Conservation (phyloP, 2,329 filamentous ascomycete species). For the Botrytis galanthina region DNA sequence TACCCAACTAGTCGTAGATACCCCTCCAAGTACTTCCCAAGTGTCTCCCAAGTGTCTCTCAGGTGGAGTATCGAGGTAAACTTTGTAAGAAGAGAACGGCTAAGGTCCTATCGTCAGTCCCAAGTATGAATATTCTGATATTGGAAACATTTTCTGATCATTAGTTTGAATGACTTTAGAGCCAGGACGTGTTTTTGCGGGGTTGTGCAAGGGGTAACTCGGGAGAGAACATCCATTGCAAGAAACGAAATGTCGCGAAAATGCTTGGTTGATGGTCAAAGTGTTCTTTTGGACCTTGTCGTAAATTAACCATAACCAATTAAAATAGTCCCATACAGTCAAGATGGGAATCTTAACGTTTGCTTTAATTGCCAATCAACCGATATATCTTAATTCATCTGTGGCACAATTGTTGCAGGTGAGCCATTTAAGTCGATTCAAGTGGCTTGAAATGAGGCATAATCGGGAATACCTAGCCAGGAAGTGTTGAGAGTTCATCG, state of each 20-base stretch:
- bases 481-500: neutral
- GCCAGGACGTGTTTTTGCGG: slow-evolving; percentile 5
- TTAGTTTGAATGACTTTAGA: neutral
- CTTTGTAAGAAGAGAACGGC: slow-evolving; percentile 6
- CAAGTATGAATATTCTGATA: slow-evolving; percentile 13
- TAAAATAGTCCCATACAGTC: neutral
- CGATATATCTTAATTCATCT: neutral
- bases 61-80: neutral
- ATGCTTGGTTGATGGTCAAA: slow-evolving; percentile 16
- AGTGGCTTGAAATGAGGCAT: neutral
- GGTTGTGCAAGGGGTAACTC: slow-evolving; percentile 6
- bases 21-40: neutral
- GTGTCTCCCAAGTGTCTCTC: neutral
- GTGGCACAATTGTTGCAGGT: slow-evolving; percentile 1
- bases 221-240: neutral
- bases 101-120: slow-evolving; percentile 5
- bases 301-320: neutral
- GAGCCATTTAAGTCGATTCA: neutral
- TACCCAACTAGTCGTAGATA: neutral
- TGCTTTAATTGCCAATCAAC: slow-evolving; percentile 5
- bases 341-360: neutral
- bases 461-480: neutral
- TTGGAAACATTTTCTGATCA: slow-evolving; percentile 8
- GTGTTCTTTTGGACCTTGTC: neutral
- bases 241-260: slow-evolving; percentile 1